A percentile compares a stretch with the other conserved stretches of the same genome.
Evolutionary conservation across 163 green algal genomes (phyloP).

Genomic region (Scenedesmus sp.): DNA sequence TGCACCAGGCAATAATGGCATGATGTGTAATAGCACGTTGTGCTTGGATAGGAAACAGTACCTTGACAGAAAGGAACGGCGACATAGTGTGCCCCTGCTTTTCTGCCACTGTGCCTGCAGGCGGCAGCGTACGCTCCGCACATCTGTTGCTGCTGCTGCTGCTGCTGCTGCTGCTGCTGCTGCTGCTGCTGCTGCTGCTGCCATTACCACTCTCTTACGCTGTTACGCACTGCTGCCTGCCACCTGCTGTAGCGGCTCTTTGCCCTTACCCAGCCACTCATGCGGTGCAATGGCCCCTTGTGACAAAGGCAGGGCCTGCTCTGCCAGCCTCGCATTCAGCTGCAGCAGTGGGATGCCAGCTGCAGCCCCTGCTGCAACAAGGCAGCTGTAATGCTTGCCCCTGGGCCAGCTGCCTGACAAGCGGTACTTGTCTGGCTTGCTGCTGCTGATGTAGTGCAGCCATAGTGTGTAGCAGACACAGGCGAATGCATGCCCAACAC

Average conservation of each 20-base stretch:
- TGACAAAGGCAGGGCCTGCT: slow-evolving; percentile 32
- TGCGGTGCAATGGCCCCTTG: slow-evolving; percentile 41
- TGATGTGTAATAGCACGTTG: too few species aligned
- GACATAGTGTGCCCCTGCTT: too few species aligned
- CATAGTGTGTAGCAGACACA: slow-evolving; percentile 21
- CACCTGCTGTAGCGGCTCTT: neutral
- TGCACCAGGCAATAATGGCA: too few species aligned
- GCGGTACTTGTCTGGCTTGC: neutral
- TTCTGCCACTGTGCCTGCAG: too few species aligned
- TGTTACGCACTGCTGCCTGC: neutral
- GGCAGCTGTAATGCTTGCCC: neutral
- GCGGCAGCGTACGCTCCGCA: too few species aligned
- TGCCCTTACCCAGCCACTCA: slow-evolving; percentile 41
- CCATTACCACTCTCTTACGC: too few species aligned
- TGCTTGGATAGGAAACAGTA: too few species aligned
- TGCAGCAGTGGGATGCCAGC: slow-evolving; percentile 29
- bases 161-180: too few species aligned
- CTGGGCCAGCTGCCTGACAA: slow-evolving; percentile 7
- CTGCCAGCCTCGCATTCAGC: slow-evolving; percentile 38
- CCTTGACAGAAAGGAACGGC: too few species aligned
- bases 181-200: too few species aligned
- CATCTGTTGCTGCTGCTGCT: too few species aligned
- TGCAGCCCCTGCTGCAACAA: slow-evolving; percentile 28
- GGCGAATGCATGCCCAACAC: slow-evolving; percentile 15
- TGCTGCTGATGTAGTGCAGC: slow-evolving; percentile 24